Conservation (phyloP, 2,329 filamentous ascomycete species). For the Gremmenia infestans region DNA sequence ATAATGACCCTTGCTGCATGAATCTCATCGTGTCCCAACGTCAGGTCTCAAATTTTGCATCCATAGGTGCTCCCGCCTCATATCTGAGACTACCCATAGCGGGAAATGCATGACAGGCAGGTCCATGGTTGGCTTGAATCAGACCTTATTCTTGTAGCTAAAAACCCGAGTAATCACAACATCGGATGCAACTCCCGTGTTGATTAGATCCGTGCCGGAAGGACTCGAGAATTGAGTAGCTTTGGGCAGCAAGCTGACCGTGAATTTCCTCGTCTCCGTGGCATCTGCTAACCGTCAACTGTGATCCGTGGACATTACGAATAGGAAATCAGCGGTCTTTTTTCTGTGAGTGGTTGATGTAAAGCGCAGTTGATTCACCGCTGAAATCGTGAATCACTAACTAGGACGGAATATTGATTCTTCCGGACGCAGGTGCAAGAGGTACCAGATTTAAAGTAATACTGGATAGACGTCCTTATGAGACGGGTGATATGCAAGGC, state of each 20-base stretch:
- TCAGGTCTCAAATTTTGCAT: slow-evolving; percentile 12
- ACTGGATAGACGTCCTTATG: neutral
- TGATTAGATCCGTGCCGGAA: slow-evolving; percentile 3
- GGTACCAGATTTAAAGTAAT: neutral
- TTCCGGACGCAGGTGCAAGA: slow-evolving; percentile 7
- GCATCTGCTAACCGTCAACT: neutral
- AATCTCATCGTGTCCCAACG: slow-evolving; percentile 5
- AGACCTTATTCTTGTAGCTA: neutral
- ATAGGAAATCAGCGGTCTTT: neutral
- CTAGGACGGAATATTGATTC: slow-evolving; percentile 3
- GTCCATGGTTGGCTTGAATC: slow-evolving; percentile 6
- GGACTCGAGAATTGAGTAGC: slow-evolving; percentile 14
- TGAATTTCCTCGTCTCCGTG: neutral
- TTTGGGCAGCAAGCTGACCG: slow-evolving; percentile 5
- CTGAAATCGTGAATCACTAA: neutral
- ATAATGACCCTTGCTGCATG: slow-evolving; percentile 8
- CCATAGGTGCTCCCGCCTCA: neutral
- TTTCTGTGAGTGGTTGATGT: neutral
- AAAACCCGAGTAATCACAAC: slow-evolving; percentile 8
- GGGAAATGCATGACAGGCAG: neutral
- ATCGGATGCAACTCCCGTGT: slow-evolving; percentile 2
- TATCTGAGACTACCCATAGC: neutral
- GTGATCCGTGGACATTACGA: neutral
- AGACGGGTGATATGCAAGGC: too few relatives aligned
- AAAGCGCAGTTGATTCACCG: neutral